Evolutionary conservation across 768 basidiomycete species (phyloP).

Genomic region (Suillus sp.): DNA sequence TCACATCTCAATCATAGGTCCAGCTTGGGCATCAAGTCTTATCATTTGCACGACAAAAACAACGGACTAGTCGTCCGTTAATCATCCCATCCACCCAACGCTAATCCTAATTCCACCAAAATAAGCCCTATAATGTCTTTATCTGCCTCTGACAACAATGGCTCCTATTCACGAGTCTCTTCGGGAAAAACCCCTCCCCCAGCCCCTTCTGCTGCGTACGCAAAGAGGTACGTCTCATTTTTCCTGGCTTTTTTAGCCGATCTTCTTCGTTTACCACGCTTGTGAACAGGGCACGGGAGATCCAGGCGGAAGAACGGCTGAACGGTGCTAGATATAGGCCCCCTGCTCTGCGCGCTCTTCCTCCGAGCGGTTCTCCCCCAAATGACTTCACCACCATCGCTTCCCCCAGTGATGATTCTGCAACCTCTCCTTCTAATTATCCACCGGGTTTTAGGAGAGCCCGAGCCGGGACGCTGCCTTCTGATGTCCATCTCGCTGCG

Average conservation of each 20-base stretch:
- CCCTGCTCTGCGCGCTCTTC: slow-evolving; percentile 72
- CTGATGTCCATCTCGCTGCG: slow-evolving; percentile 87
- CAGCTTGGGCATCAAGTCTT: slow-evolving; percentile 22
- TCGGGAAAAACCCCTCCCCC: slow-evolving; percentile 91
- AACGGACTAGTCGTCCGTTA: slow-evolving; percentile 34
- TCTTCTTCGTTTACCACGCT: slow-evolving; percentile 19
- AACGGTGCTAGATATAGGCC: slow-evolving; percentile 69
- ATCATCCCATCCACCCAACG: slow-evolving; percentile 39
- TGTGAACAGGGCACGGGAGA: slow-evolving; percentile 71
- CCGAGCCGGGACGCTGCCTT: slow-evolving; percentile 96
- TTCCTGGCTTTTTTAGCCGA: slow-evolving; percentile 19
- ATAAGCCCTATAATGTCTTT: slow-evolving; percentile 83
- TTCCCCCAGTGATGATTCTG: slow-evolving; percentile 57
- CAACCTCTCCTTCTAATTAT: slow-evolving; percentile 72
- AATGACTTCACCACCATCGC: slow-evolving; percentile 63
- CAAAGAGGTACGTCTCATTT: slow-evolving; percentile 65
- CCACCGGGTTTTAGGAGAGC: slow-evolving; percentile 90
- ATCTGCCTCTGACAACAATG: slow-evolving; percentile 81
- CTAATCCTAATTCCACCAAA: slow-evolving; percentile 80
- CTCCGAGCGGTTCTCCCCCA: slow-evolving; percentile 71
- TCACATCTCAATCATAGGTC: slow-evolving; percentile 17
- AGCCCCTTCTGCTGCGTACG: slow-evolving; percentile 86
- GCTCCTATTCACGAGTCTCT: slow-evolving; percentile 78
- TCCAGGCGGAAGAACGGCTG: slow-evolving; percentile 76
- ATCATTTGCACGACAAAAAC: slow-evolving; percentile 35